Conservation (phyloP, 805 yeast genomes). For the Monosporozyma unispora region DNA sequence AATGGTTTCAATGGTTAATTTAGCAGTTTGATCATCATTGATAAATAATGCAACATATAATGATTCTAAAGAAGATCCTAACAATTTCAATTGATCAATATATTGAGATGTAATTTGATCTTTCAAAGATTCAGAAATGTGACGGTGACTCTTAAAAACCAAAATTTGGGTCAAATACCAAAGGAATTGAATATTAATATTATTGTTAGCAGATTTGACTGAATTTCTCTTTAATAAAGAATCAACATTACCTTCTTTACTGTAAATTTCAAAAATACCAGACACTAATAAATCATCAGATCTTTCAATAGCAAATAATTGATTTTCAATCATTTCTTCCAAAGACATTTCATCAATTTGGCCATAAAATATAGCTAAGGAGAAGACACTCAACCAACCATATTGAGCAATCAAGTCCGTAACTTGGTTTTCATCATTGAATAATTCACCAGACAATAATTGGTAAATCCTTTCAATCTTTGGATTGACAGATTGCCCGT, state of each 20-base stretch:
- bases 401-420: conserved; percentile 35
- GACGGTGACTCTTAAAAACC: conserved; percentile 24
- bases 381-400: conserved; percentile 59
- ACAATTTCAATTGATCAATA: conserved; percentile 42
- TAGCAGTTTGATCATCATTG: conserved; percentile 37
- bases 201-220: conserved; percentile 3
- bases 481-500: conserved; percentile 37
- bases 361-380: conserved; percentile 56
- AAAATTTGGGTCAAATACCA: conserved; percentile 48
- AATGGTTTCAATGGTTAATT: conserved; percentile 31
- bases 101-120: conserved; percentile 36
- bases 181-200: conserved; percentile 31
- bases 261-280: conserved; percentile 13
- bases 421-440: conserved; percentile 23
- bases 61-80: conserved; percentile 49
- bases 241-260: conserved; percentile 6
- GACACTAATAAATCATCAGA: conserved; percentile 6
- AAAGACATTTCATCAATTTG: conserved; percentile 33
- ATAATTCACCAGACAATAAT: conserved; percentile 47
- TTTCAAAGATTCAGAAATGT: conserved; percentile 22
- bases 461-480: conserved; percentile 52
- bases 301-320: conserved; percentile 5
- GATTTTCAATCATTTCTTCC: conserved; percentile 22
- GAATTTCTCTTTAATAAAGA: conserved; percentile 8
- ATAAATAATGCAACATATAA: conserved; percentile 56